Base-by-base conservation (phyloP, 2,329 filamentous ascomycete genomes). In the Diplodia seriata region DNA sequence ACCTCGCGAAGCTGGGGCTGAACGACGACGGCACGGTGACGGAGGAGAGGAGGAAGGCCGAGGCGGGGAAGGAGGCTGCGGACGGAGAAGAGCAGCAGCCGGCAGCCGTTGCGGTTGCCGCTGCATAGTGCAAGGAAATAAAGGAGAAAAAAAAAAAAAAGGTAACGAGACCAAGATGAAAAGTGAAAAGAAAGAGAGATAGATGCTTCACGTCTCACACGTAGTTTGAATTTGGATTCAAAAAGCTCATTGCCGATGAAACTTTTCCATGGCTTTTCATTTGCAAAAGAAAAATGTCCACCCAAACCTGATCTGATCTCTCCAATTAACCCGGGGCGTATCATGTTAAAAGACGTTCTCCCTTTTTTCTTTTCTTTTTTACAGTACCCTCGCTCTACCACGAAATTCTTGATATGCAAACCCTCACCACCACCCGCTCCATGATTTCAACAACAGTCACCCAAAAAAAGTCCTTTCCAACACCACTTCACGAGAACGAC, bases 1-100 rank as follows among this genome's bases (percentile, higher is more conserved):
- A 83, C 67, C 64, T 83, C 59, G 75, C 75, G 67, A 82, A 80
- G 74, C 67, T 83, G 50, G 66, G 66, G 3, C 15, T 68, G 50
- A 68, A 64, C 31, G 66, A 64, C 8, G 66, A 68, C 26, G 66
- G 66, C 1, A 54, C 66, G 4, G 55, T 54, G 56, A 62, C 18
- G 47, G 54, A 53, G 47, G 66, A 54, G 20, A 67, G 40, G 29
- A 47, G 11, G 26, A 26, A 26, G 51, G 63, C 8, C 7, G 53
- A 33, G 51, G 36, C 20, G 18, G 20, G n/a, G n/a, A 9, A 33
- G 38, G 18, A 8, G 38, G 23, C 11, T 12, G 36, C 9, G 40
- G 23, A 20, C 4, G 12, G 12, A 14, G 26, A 33, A 23, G 26
- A 8, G 14, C 26, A 66, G 14, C 51, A 66, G 8, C 51, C 49